Percentiles rank a stretch among this genome's conserved stretches.
phyloP scores from a whole-genome alignment of 257 asterid genomes.

The Plantago ovata region DNA sequence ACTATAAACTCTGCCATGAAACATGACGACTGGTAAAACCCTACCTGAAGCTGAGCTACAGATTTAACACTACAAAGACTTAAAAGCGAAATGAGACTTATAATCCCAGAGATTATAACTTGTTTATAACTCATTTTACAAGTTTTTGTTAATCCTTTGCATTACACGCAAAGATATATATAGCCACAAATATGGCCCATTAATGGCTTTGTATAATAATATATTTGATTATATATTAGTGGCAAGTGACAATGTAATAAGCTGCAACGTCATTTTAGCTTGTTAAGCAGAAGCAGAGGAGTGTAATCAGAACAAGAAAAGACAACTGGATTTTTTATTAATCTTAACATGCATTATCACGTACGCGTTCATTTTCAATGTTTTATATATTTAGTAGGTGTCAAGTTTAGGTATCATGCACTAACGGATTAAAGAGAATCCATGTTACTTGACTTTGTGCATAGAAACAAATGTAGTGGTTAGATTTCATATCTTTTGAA shows the following conservation, averaged over 20 bases:
- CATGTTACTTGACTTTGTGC: slow-evolving; percentile 51
- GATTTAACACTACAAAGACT: slow-evolving; percentile 22
- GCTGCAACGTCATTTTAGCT: slow-evolving; percentile 37
- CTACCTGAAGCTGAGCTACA: slow-evolving; percentile 50
- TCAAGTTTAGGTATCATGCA: slow-evolving; percentile 19
- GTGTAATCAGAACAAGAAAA: slow-evolving; percentile 19
- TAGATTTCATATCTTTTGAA: slow-evolving; percentile 20
- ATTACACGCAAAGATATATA: slow-evolving; percentile 20
- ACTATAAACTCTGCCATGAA: slow-evolving; percentile 47
- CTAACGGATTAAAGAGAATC: slow-evolving; percentile 18
- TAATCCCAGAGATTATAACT: slow-evolving; percentile 2
- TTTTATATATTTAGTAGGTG: not conserved
- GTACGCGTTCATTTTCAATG: slow-evolving; percentile 1
- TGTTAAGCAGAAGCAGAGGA: slow-evolving; percentile 16
- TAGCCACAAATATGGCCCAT: slow-evolving; percentile 20
- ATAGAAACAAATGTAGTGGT: slow-evolving; percentile 50
- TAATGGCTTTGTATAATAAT: not conserved
- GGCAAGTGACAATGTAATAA: slow-evolving; percentile 35
- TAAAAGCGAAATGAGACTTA: slow-evolving; percentile 16
- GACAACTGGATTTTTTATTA: slow-evolving; percentile 37
- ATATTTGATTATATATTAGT: slow-evolving; percentile 18
- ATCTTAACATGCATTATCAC: not conserved
- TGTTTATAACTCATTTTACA: slow-evolving; percentile 34
- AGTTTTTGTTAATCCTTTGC: slow-evolving; percentile 5
- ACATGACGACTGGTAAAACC: slow-evolving; percentile 53